These are phyloP conservation scores for Epicoccum nigrum DNA, from an alignment of 2,329 filamentous ascomycete genomes.

Conservation along the genomic window DNA sequence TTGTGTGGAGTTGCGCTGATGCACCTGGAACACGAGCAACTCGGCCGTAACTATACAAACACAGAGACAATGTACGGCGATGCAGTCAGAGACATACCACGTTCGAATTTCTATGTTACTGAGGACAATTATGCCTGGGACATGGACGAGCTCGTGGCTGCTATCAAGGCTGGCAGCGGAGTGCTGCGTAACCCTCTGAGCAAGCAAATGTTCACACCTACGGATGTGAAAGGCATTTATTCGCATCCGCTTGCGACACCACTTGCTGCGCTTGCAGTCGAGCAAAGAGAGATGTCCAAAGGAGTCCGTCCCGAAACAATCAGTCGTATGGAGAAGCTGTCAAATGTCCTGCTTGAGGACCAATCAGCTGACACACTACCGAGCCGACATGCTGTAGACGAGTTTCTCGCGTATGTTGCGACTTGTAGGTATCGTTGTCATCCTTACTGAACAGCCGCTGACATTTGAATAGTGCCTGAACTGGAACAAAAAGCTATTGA, in stretches of 20 bases:
- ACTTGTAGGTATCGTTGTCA: constrained; percentile 29
- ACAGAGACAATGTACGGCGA: constrained; percentile 45
- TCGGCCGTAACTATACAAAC: constrained; percentile 45
- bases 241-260: constrained; percentile 33
- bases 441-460: not conserved
- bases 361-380: constrained; percentile 33
- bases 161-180: constrained; percentile 40
- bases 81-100: constrained; percentile 39
- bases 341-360: constrained; percentile 35
- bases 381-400: constrained; percentile 40
- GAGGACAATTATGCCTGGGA: constrained; percentile 52
- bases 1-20: constrained; percentile 41
- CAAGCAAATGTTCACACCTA: constrained; percentile 44
- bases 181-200: constrained; percentile 44
- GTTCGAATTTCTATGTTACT: constrained; percentile 45
- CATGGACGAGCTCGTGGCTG: constrained; percentile 43
- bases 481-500: constrained; percentile 40
- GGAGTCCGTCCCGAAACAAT: constrained; percentile 42
- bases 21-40: constrained; percentile 45
- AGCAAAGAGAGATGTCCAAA: constrained; percentile 42
- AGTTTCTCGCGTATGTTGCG: constrained; percentile 43
- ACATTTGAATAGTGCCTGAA: constrained; percentile 25
- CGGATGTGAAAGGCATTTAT: constrained; percentile 40
- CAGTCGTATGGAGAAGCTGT: constrained; percentile 37
- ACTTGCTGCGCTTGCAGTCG: constrained; percentile 37